These are phyloP conservation scores for Dactylorhiza incarnata DNA, from an alignment of 106 monocot genomes.

Conservation along the genomic window DNA sequence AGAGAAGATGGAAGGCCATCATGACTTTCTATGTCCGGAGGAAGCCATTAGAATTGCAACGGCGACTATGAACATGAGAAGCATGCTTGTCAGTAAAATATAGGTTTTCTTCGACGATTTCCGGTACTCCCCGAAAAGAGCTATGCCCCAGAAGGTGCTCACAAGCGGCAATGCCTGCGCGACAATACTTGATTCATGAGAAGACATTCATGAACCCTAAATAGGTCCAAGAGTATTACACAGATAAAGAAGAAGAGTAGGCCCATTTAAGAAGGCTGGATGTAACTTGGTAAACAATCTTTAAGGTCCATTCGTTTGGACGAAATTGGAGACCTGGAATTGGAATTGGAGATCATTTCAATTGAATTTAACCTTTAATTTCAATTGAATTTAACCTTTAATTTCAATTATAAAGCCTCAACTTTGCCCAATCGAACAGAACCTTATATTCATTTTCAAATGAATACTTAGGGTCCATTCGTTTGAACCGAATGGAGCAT, in stretches of 20 bases:
- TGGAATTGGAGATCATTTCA: too few relatives aligned
- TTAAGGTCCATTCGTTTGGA: too few relatives aligned
- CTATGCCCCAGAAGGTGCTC: slow-evolving; percentile 88
- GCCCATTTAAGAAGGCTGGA: too few relatives aligned
- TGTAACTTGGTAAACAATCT: too few relatives aligned
- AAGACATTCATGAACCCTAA: background rate
- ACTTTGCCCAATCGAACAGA: too few relatives aligned
- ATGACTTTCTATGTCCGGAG: slow-evolving; percentile 62
- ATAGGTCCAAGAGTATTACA: background rate
- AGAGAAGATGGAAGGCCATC: background rate
- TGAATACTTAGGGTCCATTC: too few relatives aligned
- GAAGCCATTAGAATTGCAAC: slow-evolving; percentile 87
- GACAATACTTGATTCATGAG: background rate
- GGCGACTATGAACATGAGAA: slow-evolving; percentile 71
- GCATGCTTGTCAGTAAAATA: slow-evolving; percentile 51
- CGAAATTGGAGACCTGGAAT: too few relatives aligned
- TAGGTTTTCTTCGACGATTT: slow-evolving; percentile 76
- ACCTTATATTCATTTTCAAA: too few relatives aligned
- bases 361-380: too few relatives aligned
- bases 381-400: too few relatives aligned
- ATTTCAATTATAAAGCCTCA: too few relatives aligned
- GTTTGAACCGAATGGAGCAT: too few relatives aligned
- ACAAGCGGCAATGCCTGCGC: slow-evolving; percentile 79
- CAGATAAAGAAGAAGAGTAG: background rate
- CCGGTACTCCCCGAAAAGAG: slow-evolving; percentile 79